Conservation (phyloP, 805 yeast genomes). For the Candida argentea region DNA sequence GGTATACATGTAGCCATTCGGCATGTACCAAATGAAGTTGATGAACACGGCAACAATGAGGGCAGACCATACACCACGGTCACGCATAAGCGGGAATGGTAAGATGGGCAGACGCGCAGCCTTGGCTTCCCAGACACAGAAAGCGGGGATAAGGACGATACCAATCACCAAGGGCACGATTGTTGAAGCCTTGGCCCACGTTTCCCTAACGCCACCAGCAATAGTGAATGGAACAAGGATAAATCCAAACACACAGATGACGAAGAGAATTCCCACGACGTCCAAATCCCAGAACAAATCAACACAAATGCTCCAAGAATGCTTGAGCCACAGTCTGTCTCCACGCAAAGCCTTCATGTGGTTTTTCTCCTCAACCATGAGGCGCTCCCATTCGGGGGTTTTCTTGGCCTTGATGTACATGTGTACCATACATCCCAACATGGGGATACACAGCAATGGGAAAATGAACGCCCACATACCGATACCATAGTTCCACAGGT, state of each 20-base stretch:
- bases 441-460: conserved; percentile 57
- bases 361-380: conserved; percentile 27
- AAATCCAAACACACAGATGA: conserved; percentile 50
- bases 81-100: conserved; percentile 49
- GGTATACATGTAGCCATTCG: conserved; percentile 58
- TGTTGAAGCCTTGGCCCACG: conserved; percentile 53
- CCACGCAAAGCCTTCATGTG: conserved; percentile 10
- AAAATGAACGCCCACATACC: conserved; percentile 75
- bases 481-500: conserved; percentile 58
- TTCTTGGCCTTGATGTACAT: conserved; percentile 46
- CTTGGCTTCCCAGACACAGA: conserved; percentile 48
- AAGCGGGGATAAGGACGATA: conserved; percentile 46
- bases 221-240: conserved; percentile 65
- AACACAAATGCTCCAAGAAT: conserved; percentile 18
- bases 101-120: conserved; percentile 52
- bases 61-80: conserved; percentile 72
- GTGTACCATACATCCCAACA: conserved; percentile 41
- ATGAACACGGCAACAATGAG: conserved; percentile 46
- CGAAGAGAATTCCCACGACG: conserved; percentile 47
- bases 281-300: conserved; percentile 56
- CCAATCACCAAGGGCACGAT: conserved; percentile 69
- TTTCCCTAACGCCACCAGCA: conserved; percentile 50
- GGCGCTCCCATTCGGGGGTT: conserved; percentile 38
- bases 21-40: conserved; percentile 59
- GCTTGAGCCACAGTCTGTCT: conserved; percentile 9